phyloP scores from a whole-genome alignment of 1,139 yeast genomes.

The Magnusiomyces paraingens region DNA sequence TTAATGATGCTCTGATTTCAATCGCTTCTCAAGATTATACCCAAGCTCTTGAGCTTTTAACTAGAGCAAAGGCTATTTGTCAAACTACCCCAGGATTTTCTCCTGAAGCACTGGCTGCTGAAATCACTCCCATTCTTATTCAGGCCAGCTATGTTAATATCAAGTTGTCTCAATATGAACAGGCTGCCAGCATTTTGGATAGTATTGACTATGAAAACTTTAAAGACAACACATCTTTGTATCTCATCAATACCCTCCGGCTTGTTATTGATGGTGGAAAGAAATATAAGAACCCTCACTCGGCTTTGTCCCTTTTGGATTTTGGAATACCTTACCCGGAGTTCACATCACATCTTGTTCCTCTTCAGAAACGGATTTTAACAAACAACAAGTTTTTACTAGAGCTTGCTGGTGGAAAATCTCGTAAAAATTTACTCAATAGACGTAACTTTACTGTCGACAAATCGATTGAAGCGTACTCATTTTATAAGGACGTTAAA shows the following conservation, averaged over 20 bases:
- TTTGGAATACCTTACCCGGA: conserved; percentile 17
- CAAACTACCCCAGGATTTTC: conserved; percentile 37
- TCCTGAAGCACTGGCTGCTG: conserved; percentile 37
- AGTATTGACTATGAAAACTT: conserved; percentile 18
- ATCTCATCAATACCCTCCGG: conserved; percentile 18
- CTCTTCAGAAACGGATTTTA: conserved; percentile 21
- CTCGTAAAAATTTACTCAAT: conserved; percentile 17
- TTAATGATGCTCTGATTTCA: conserved; percentile 60
- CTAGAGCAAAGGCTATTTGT: conserved; percentile 45
- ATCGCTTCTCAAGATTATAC: conserved; percentile 42
- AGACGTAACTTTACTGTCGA: conserved; percentile 6
- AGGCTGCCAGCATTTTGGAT: conserved; percentile 41
- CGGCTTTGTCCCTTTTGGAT: conserved; percentile 23
- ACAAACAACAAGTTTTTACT: conserved; percentile 25
- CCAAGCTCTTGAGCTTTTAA: conserved; percentile 44
- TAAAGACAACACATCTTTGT: conserved; percentile 16
- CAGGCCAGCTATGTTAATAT: conserved; percentile 66
- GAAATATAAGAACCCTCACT: conserved; percentile 22
- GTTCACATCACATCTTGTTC: conserved; percentile 18
- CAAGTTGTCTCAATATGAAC: conserved; percentile 39
- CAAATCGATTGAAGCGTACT: conserved; percentile 13
- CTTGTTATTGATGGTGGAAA: conserved; percentile 9
- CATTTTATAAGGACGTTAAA: conserved; percentile 11
- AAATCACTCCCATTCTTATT: conserved; percentile 53
- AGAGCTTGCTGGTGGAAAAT: conserved; percentile 25